phyloP scores from a whole-genome alignment of 1,139 yeast genomes.

The Candida mesenterica region DNA sequence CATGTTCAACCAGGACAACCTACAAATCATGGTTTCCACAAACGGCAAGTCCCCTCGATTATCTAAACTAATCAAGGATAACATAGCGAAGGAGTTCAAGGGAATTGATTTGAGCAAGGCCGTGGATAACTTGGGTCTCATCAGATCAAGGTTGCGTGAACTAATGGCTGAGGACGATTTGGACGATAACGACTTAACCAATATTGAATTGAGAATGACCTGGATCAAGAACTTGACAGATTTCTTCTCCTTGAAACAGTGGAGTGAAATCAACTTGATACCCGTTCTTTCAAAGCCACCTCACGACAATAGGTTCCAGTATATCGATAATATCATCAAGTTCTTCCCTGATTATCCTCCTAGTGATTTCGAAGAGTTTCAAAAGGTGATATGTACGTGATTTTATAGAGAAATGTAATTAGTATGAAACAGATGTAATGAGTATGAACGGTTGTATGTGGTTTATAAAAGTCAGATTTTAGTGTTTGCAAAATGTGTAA shows the following conservation, averaged over 20 bases:
- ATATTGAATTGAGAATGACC: constrained; percentile 64
- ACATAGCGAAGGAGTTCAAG: constrained; percentile 46
- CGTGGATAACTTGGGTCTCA: constrained; percentile 58
- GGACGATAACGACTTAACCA: constrained; percentile 38
- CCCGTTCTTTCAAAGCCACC: constrained; percentile 16
- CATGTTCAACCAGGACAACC: constrained; percentile 70
- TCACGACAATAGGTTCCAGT: constrained; percentile 14
- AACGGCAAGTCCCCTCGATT: constrained; percentile 82
- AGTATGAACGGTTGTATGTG: too few relatives aligned
- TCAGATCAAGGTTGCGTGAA: constrained; percentile 54
- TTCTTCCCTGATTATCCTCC: constrained; percentile 46
- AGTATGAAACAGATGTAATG: too few relatives aligned
- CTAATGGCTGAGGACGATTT: constrained; percentile 34
- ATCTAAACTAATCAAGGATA: constrained; percentile 63
- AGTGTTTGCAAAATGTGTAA: too few relatives aligned
- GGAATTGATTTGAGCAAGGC: constrained; percentile 53
- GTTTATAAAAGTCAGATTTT: too few relatives aligned
- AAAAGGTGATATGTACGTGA: constrained; percentile 11
- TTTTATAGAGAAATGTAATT: too few relatives aligned
- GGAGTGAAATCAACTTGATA: constrained; percentile 46
- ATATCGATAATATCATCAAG: constrained; percentile 30
- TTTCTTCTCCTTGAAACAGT: constrained; percentile 52
- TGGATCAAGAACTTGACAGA: constrained; percentile 74
- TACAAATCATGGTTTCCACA: constrained; percentile 81
- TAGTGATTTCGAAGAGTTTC: constrained; percentile 31